Base-by-base conservation (phyloP, 257 asterid species). In the Gentiana straminea region DNA sequence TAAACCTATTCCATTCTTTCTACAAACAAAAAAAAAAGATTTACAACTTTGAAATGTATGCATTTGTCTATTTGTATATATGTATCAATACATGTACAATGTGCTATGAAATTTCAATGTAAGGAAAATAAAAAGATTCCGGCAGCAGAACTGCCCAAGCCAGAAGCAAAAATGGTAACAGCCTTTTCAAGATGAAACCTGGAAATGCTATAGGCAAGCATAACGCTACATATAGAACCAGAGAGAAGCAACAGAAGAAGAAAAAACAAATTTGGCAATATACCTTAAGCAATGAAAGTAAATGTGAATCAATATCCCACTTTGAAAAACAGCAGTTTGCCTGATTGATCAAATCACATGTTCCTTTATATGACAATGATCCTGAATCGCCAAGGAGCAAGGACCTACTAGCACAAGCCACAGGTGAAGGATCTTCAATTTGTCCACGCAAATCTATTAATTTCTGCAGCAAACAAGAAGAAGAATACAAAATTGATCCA, bases 261-360 rank as follows among this genome's bases (percentile, higher is more conserved):
- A n/a, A 58, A 35, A 58, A 51, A 3, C 15, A 10, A 39, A 13
- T 57, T 46, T 32, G 10, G 60, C 46, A 53, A 55, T 75, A 68
- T 77, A 92, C 98, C 95, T 92, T 84, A 68, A 92, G 72, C 60
- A 88, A 88, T 65, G 77, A 78, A 69, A 92, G 97, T 77, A 88
- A 68, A 69, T 75, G 79, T 43, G 84, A 57, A 76, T 92, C 95
- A 49, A 82, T 63, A 60, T 92, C 89, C 59, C 73, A 70, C 61
- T 78, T 85, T 52, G 76, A 65, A 74, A 81, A 77, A 75, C 84
- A 73, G 78, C 84, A 81, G 64, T 73, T 86, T 48, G 97, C 84
- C 65, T 61, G 78, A 63, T 65, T 67, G 64, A 92, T 83, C 75
- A 87, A 84, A 81, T 70, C 68, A 74, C 82, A 75, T 49, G 95